phyloP scores from a whole-genome alignment of 1,139 yeast genomes.

The Diutina neorugosa region DNA sequence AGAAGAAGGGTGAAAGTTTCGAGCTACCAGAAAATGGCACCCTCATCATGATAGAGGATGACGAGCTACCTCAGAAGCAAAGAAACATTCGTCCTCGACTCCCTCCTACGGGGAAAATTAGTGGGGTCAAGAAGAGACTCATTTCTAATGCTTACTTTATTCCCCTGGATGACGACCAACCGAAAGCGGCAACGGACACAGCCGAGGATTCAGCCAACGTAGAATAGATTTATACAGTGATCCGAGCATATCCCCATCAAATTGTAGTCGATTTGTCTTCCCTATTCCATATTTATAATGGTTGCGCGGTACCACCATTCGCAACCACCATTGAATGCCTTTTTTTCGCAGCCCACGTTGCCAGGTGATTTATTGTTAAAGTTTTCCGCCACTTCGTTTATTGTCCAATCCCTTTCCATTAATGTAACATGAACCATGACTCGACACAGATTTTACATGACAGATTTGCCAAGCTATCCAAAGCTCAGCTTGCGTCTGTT shows the following conservation, averaged over 20 bases:
- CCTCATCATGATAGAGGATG: slow-evolving; percentile 56
- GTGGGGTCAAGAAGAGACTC: slow-evolving; percentile 53
- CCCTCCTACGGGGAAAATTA: slow-evolving; percentile 89
- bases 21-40: slow-evolving; percentile 32
- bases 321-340: neutral
- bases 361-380: neutral
- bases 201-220: too few species aligned
- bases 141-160: slow-evolving; percentile 36
- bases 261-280: too few species aligned
- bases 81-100: slow-evolving; percentile 71
- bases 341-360: slow-evolving; percentile 2
- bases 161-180: slow-evolving; percentile 6
- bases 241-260: too few species aligned
- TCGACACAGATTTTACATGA: neutral
- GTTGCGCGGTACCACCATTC: neutral
- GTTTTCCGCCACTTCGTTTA: neutral
- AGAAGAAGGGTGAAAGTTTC: slow-evolving; percentile 38
- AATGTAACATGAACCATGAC: slow-evolving; percentile 4
- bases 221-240: too few species aligned
- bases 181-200: too few species aligned
- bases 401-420: neutral
- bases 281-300: neutral
- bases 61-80: slow-evolving; percentile 70
- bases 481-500: slow-evolving; percentile 33
- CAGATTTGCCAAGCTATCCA: slow-evolving; percentile 18